phyloP scores from a whole-genome alignment of 2,329 filamentous ascomycete species.

The Sclerotiophoma versabilis region DNA sequence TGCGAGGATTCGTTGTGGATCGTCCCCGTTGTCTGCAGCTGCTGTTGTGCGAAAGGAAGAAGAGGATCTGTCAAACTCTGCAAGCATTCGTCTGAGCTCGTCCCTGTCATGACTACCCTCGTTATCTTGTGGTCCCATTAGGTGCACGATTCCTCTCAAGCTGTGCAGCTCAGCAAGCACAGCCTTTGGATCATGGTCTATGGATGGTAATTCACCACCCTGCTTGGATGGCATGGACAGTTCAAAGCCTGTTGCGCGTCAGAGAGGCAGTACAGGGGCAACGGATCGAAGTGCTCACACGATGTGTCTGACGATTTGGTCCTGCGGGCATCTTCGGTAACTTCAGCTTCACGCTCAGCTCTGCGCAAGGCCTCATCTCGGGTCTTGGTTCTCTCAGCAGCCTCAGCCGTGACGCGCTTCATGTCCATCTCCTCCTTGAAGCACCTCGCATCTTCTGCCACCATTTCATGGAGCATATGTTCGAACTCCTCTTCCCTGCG shows the following conservation, averaged over 20 bases:
- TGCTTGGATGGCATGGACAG: neutral
- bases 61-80: constrained; percentile 1
- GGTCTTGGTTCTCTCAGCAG: too few relatives aligned
- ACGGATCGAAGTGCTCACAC: too few relatives aligned
- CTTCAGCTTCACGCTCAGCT: too few relatives aligned
- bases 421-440: too few relatives aligned
- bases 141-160: neutral
- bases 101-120: neutral
- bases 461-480: too few relatives aligned
- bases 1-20: constrained; percentile 13
- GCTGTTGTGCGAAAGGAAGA: neutral
- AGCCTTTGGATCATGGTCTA: neutral
- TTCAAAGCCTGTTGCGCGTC: neutral
- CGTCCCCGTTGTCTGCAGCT: neutral
- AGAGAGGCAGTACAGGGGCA: too few relatives aligned
- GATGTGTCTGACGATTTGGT: too few relatives aligned
- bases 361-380: too few relatives aligned
- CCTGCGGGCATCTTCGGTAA: too few relatives aligned
- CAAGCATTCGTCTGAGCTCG: constrained; percentile 9
- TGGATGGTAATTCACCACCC: neutral
- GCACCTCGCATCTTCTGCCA: too few relatives aligned
- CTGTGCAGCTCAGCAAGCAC: constrained; percentile 7
- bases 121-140: neutral
- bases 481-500: too few relatives aligned
- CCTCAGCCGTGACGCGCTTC: too few relatives aligned